A percentile compares a stretch with the other conserved stretches of the same genome.
Conservation (phyloP, 495 filamentous ascomycete genomes). For the Aspergillus asperescens region DNA sequence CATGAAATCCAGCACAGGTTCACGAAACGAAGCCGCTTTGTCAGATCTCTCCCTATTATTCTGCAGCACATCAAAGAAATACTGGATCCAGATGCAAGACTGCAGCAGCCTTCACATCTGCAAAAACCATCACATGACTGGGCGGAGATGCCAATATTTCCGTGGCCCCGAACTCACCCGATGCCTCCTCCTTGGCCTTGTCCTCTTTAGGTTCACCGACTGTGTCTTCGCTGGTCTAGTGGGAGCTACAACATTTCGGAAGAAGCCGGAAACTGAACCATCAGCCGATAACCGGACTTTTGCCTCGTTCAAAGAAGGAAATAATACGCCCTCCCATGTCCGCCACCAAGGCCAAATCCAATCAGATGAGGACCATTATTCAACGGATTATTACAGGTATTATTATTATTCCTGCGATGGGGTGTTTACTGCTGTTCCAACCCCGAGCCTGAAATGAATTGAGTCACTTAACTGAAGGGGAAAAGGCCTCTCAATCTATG, state of each 20-base stretch:
- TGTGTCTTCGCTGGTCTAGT: conserved; percentile 11
- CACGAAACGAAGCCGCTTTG: neutral
- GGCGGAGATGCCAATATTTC: conserved; percentile 24
- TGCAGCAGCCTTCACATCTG: neutral
- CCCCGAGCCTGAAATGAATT: neutral
- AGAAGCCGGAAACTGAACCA: conserved; percentile 10
- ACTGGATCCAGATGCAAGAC: neutral
- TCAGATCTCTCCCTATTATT: neutral
- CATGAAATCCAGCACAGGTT: neutral
- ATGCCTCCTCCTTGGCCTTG: conserved; percentile 18
- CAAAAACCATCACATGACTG: conserved; percentile 27
- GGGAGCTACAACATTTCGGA: conserved; percentile 23
- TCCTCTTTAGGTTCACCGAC: conserved; percentile 41
- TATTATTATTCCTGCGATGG: neutral
- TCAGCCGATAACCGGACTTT: conserved; percentile 20
- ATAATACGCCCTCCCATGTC: neutral
- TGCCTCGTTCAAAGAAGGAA: neutral
- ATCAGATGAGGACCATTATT: conserved; percentile 2
- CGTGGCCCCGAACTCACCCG: conserved; percentile 25
- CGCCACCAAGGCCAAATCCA: conserved; percentile 5
- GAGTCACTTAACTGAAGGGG: neutral
- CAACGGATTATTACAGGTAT: neutral
- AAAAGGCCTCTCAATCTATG: neutral
- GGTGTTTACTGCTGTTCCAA: neutral
- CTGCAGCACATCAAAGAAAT: neutral